Conservation (phyloP, 2,329 filamentous ascomycete genomes). For the Fusarium nanum region DNA sequence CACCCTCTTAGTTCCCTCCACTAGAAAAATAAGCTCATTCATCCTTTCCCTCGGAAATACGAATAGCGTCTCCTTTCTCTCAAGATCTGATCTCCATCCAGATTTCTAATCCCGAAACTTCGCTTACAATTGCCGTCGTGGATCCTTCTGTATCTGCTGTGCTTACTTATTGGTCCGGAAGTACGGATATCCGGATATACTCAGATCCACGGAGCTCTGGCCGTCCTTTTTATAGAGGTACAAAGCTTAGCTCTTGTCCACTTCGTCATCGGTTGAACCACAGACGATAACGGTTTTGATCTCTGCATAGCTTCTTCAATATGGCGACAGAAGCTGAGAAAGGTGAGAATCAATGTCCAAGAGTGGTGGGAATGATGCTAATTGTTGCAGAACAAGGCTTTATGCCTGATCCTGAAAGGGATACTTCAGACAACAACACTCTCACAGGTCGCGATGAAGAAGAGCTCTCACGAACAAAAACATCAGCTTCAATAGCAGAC, state of each 20-base stretch:
- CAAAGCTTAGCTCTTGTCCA: not conserved
- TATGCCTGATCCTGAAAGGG: constrained; percentile 13
- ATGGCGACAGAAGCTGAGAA: constrained; percentile 24
- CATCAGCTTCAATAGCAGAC: constrained; percentile 38
- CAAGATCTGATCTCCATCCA: constrained; percentile 5
- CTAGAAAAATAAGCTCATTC: not conserved
- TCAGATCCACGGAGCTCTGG: not conserved
- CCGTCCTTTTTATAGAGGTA: constrained; percentile 14
- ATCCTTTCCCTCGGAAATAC: constrained; percentile 18
- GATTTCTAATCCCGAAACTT: constrained; percentile 5
- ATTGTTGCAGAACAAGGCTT: constrained; percentile 12
- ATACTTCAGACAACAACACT: constrained; percentile 28
- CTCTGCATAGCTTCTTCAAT: not conserved
- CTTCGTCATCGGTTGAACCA: not conserved
- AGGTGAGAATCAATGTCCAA: not conserved
- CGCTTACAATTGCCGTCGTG: not conserved
- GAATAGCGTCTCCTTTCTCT: not conserved
- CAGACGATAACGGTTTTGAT: too few relatives aligned
- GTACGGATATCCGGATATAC: constrained; percentile 27
- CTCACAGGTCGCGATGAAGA: constrained; percentile 31
- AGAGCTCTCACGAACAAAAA: constrained; percentile 36
- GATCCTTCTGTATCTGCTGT: not conserved
- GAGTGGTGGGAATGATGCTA: not conserved
- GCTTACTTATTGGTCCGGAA: constrained; percentile 7
- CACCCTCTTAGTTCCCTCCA: not conserved